These are phyloP conservation scores for Cladorrhinum sp. DNA, from an alignment of 2,329 filamentous ascomycete species.

Conservation along the genomic window DNA sequence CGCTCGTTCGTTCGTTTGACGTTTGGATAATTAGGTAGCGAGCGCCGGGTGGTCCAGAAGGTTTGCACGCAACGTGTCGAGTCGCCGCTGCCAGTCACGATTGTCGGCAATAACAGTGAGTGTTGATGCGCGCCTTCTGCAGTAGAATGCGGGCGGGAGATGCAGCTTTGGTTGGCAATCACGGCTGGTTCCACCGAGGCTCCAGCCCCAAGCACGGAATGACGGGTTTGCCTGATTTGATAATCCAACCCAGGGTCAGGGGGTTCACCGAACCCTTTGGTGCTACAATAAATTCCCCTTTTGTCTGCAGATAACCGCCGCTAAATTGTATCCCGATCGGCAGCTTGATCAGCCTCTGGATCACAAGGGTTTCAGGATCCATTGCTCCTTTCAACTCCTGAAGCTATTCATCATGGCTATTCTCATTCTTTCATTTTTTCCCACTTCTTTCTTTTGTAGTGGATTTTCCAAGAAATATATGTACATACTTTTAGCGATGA, in stretches of 20 bases:
- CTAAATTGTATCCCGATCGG: neutral
- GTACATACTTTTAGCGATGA: neutral
- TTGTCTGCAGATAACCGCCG: neutral
- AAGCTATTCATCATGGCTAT: neutral
- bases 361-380: neutral
- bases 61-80: neutral
- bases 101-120: neutral
- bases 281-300: conserved; percentile 10
- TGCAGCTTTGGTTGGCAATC: conserved; percentile 12
- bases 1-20: neutral
- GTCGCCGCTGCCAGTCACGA: neutral
- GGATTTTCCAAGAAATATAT: no score
- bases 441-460: no score
- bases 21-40: neutral
- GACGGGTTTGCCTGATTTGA: conserved; percentile 2
- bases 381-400: neutral
- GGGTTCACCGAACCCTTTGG: neutral
- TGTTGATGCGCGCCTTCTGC: neutral
- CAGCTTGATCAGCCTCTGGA: no score
- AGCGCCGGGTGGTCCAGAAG: neutral
- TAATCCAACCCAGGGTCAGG: neutral
- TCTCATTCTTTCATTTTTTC: neutral
- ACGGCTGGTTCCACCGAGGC: conserved; percentile 16
- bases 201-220: conserved; percentile 6
- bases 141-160: conserved; percentile 9